Conservation (phyloP, 257 asterid species). For the Leptodermis oblonga region DNA sequence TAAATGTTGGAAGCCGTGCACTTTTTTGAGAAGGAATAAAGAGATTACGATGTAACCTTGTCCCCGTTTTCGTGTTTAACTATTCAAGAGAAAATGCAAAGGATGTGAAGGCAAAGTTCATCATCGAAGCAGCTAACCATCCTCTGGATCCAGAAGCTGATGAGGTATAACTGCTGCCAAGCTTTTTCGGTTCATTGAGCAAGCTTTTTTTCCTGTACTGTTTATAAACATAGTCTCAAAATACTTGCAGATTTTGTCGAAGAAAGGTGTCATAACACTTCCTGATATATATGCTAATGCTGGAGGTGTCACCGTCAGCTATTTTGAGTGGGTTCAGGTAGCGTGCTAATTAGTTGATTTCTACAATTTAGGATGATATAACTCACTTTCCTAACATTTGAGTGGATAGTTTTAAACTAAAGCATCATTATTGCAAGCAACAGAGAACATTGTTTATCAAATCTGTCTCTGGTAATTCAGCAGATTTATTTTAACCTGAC, state of each 20-base stretch:
- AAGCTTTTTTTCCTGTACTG: background rate
- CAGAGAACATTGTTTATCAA: background rate
- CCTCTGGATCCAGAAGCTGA: slow-evolving; percentile 96
- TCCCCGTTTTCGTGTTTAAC: slow-evolving; percentile 3
- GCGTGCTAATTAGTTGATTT: background rate
- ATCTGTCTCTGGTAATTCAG: background rate
- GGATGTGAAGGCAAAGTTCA: slow-evolving; percentile 62
- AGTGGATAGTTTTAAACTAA: background rate
- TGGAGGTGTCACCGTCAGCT: slow-evolving; percentile 93
- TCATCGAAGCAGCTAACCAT: slow-evolving; percentile 90
- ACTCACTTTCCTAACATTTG: background rate
- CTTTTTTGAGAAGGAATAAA: background rate
- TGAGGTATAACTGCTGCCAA: slow-evolving; percentile 46
- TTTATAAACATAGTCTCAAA: background rate
- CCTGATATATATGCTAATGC: slow-evolving; percentile 89
- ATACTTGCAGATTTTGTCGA: slow-evolving; percentile 63
- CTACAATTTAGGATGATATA: background rate
- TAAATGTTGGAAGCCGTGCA: background rate
- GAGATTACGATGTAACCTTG: background rate
- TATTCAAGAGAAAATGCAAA: slow-evolving; percentile 71
- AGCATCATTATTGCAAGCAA: background rate
- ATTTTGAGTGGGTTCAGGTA: slow-evolving; percentile 98
- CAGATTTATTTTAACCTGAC: background rate
- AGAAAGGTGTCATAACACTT: slow-evolving; percentile 66
- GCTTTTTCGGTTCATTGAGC: slow-evolving; percentile 7